Evolutionary conservation across 345 rosid genomes (phyloP).

Genomic region (Microthlaspi erraticum): DNA sequence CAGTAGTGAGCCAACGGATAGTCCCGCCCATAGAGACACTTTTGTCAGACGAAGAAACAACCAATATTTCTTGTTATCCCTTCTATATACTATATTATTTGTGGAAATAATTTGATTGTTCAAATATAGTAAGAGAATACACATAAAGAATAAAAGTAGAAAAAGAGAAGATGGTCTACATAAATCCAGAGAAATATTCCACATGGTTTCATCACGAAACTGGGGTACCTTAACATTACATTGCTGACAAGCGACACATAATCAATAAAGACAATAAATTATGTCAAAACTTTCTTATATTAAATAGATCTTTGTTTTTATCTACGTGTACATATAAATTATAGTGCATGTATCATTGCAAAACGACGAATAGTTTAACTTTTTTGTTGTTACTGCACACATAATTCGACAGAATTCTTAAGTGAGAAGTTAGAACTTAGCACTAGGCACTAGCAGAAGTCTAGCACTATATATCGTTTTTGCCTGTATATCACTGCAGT

Average conservation of each 20-base stretch:
- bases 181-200: conserved; percentile 6
- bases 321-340: background rate
- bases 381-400: no score
- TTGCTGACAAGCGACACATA: conserved; percentile 27
- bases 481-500: no score
- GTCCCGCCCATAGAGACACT: conserved; percentile 25
- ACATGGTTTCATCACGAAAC: conserved; percentile 38
- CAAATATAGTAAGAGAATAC: background rate
- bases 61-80: conserved; percentile 12
- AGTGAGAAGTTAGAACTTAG: no score
- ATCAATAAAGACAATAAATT: conserved; percentile 11
- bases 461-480: no score
- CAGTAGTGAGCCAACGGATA: conserved; percentile 19
- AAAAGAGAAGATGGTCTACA: conserved; percentile 1
- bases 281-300: conserved; percentile 2
- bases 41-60: conserved; percentile 7
- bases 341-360: conserved; percentile 15
- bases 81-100: no score
- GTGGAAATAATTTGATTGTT: no score
- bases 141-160: conserved; percentile 28
- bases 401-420: no score
- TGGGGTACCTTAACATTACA: conserved; percentile 27
- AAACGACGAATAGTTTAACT: conserved; percentile 15
- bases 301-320: background rate
- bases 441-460: no score